Evolutionary conservation across 202 grass and related monocot species (phyloP), one percentile per base, ranked within the genome.

Genomic region (Brachypodium distachyon): DNA sequence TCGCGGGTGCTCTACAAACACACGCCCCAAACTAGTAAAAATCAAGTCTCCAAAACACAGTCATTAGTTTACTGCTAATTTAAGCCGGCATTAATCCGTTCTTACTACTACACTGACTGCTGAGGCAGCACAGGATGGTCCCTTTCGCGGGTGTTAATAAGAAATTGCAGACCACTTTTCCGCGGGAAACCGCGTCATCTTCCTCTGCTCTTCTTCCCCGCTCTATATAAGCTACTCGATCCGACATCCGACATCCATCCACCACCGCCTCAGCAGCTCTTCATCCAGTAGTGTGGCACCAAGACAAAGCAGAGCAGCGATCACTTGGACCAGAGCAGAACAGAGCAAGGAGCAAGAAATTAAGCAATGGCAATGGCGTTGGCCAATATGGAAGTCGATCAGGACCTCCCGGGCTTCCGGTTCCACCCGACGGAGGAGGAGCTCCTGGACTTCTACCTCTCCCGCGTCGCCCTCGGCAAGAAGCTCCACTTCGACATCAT

Each of bases 391-490:
- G 82, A 79, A 1, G 12, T 67, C 3, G 85, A 83, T 37, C 74
- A 78, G 47, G 86, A 93, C 5, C 87, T 97, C 17, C 93, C 93
- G 0, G 93, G 93, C 0, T 97, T 97, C 78, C 86, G 93, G 34
- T 97, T 97, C 78, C 90, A 97, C 63, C 93, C 93, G 2, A 97
- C 93, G n/a, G 93, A 97, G 69, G 88, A 97, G 64, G 90, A 97
- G 86, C 93, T 97, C 54, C 75, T 97, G 6, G 86, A 73, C 31
- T 97, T 87, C 83, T 97, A 97, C 75, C 93, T 97, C 54, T 57
- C 82, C 56, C 83, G 58, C 51, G 65, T 85, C 18, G 86, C 47
- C 37, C 67, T 63, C 5, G 90, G 93, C 61, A 83, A 85, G 86
- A 83, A 88, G 48, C 85, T 87, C 60, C 80, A 87, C 42, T 83